Percentiles rank a stretch among this genome's conserved stretches.
Conservation (phyloP, 257 asterid genomes). For the Petunia axillaris region DNA sequence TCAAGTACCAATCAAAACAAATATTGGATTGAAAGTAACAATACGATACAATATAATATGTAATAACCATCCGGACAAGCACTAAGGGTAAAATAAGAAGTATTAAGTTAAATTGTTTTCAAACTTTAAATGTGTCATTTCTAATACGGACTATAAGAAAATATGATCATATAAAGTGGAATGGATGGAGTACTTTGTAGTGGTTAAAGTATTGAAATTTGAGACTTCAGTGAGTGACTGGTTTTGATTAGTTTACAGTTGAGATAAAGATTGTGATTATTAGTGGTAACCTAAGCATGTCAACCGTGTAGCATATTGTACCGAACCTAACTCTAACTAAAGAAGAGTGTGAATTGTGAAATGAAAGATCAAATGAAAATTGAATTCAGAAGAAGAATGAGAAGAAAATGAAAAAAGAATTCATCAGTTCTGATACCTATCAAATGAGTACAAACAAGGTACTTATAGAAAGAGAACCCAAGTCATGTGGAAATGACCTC, state of each 20-base stretch:
- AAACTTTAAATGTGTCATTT: too few species aligned
- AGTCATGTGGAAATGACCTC: not conserved
- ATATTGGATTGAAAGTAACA: too few species aligned
- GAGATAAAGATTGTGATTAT: not conserved
- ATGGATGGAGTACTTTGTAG: not conserved
- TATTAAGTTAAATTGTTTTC: too few species aligned
- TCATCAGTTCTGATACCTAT: not conserved
- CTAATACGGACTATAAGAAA: too few species aligned
- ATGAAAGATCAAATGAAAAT: not conserved
- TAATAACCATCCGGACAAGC: too few species aligned
- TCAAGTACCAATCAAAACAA: too few species aligned
- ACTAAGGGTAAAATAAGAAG: too few species aligned
- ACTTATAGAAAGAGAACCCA: not conserved
- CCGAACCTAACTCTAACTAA: not conserved
- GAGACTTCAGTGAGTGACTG: not conserved
- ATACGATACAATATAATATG: too few species aligned
- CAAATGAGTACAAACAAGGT: not conserved
- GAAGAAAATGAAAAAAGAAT: not conserved
- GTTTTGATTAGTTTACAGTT: not conserved
- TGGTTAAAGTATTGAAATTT: not conserved
- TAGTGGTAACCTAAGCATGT: not conserved
- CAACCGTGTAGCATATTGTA: not conserved
- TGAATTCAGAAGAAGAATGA: not conserved
- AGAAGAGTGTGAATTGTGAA: conserved; percentile 1
- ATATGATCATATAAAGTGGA: too few species aligned